phyloP scores from a whole-genome alignment of 2,329 filamentous ascomycete species.

The Hymenoscyphus linearis region DNA sequence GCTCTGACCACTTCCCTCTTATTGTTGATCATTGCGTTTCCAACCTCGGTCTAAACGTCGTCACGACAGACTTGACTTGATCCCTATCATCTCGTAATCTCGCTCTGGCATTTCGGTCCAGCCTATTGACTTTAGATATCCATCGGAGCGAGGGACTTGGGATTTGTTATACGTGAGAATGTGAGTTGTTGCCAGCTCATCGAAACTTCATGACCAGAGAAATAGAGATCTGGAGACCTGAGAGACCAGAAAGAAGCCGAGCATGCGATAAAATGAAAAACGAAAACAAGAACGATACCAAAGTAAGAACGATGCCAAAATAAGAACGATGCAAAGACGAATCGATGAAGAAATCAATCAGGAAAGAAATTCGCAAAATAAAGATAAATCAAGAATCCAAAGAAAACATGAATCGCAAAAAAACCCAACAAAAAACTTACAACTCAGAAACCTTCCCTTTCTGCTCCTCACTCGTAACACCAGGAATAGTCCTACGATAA shows the following conservation, averaged over 20 bases:
- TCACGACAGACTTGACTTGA: neutral
- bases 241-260: neutral
- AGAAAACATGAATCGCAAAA: too few species aligned
- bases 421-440: neutral
- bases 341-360: neutral
- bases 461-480: conserved; percentile 28
- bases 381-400: neutral
- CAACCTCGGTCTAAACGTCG: too few species aligned
- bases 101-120: neutral
- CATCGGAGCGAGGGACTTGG: neutral
- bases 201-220: neutral
- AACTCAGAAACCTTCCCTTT: neutral
- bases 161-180: neutral
- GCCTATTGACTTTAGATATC: neutral
- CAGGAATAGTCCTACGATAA: conserved; percentile 27
- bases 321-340: neutral
- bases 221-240: too few species aligned
- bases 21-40: too few species aligned
- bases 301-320: too few species aligned
- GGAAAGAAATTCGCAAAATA: neutral
- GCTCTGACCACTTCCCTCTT: too few species aligned
- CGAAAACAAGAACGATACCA: neutral
- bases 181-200: neutral
- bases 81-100: neutral
- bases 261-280: too few species aligned